Evolutionary conservation across 306 rosid species (phyloP), one percentile per base, ranked within the genome.

Genomic region (Fragaria ananassa): DNA sequence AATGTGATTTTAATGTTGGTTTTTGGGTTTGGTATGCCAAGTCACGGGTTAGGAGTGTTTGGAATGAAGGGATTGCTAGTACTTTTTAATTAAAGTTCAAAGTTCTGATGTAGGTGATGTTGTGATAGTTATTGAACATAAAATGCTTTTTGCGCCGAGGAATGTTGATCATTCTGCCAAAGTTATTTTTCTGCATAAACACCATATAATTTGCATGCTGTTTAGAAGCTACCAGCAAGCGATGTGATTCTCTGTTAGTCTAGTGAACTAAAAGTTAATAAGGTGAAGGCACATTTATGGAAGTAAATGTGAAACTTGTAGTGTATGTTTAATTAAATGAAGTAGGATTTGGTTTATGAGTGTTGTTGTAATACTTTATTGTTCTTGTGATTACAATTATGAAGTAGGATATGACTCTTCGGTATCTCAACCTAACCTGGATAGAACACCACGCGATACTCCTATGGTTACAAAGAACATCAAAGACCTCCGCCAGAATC

Each of bases 401-500:
- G 85, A 63, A 77, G 74, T 76, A 83, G 86, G 86, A 80, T 53
- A 71, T 82, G 93, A 75, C 69, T 74, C 83, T 35, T 72, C 71
- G 60, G 45, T 76, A 74, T 35, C 81, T 31, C 72, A 68, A 18
- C 25, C 71, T 65, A 57, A 50, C 56, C 53, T 71, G 5, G 78
- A 81, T 49, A 54, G 54, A 72, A 81, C 70, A 42, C 14, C 64
- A 37, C 47, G 72, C 46, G 66, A 62, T 39, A 23, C 74, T 83
- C 81, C 85, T 41, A 66, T 84, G 73, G 81, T 85, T 64, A 81
- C 90, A 8, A 87, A 84, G 83, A 79, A 92, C 80, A 81, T 95
- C 74, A 87, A 85, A 68, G 97, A 92, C 79, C 96, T 95, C 19
- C 97, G 96, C 15, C 79, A 78, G 79, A 78, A 80, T 74, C 87